These are phyloP conservation scores for Boletus sp. DNA, from an alignment of 768 basidiomycete species.

Conservation along the genomic window DNA sequence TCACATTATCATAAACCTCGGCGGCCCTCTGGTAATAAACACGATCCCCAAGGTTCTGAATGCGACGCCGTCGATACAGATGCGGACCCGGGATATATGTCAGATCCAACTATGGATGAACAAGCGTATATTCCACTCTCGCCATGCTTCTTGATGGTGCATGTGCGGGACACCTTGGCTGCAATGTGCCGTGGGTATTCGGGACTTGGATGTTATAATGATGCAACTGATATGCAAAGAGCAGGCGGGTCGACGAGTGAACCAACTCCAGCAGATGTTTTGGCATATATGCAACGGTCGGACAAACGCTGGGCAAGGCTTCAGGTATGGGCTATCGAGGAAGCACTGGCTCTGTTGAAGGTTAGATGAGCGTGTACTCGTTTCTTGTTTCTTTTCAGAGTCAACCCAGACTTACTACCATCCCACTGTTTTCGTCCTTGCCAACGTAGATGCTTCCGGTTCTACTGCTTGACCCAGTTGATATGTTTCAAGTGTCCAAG, in stretches of 20 bases:
- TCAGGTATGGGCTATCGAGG: conserved; percentile 62
- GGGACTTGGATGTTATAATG: not conserved
- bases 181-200: conserved; percentile 30
- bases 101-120: conserved; percentile 61
- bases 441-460: too few species aligned
- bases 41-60: not conserved
- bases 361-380: not conserved
- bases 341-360: conserved; percentile 46
- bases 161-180: conserved; percentile 47
- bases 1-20: conserved; percentile 26
- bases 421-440: too few species aligned
- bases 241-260: not conserved
- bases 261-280: conserved; percentile 46
- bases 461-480: too few species aligned
- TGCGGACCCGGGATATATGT: conserved; percentile 42
- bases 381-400: too few species aligned
- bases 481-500: too few species aligned
- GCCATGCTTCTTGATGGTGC: conserved; percentile 44
- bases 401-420: too few species aligned
- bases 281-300: conserved; percentile 41
- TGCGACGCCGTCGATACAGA: conserved; percentile 33
- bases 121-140: conserved; percentile 63
- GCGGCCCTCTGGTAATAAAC: not conserved
- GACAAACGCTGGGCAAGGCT: conserved; percentile 69
- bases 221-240: conserved; percentile 1